These are phyloP conservation scores for Ceratorhiza oryzae-sativae DNA, from an alignment of 1,284 basidiomycete species.

Conservation along the genomic window DNA sequence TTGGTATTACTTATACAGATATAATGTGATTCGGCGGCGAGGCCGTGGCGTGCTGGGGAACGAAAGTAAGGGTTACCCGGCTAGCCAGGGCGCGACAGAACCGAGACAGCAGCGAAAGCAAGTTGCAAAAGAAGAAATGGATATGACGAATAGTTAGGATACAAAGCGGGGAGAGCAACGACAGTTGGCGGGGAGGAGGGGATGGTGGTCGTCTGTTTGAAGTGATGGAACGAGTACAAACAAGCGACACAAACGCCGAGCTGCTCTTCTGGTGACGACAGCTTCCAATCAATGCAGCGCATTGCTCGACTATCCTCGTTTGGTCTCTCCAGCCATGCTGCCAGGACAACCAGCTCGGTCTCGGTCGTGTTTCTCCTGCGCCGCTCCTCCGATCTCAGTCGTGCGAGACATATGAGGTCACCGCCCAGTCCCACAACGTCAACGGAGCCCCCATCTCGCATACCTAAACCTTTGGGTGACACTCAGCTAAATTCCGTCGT, in stretches of 20 bases:
- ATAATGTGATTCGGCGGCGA: slow-evolving; percentile 3
- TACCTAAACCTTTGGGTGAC: slow-evolving; percentile 2
- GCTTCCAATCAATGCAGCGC: slow-evolving; percentile 20
- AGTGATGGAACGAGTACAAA: slow-evolving; percentile 11
- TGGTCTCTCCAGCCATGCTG: not conserved
- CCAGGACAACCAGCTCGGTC: not conserved
- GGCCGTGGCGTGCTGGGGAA: slow-evolving; percentile 3
- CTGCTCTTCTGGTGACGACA: slow-evolving; percentile 1
- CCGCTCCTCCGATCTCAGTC: slow-evolving; percentile 11
- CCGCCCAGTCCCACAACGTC: slow-evolving; percentile 22
- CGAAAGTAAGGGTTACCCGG: slow-evolving; percentile 11
- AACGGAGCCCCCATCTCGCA: slow-evolving; percentile 32
- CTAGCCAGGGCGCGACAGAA: slow-evolving; percentile 13
- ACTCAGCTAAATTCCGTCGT: not conserved
- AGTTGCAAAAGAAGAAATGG: not conserved
- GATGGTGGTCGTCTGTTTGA: slow-evolving; percentile 32
- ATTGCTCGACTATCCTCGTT: not conserved
- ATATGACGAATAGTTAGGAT: not conserved
- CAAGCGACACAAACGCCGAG: slow-evolving; percentile 5
- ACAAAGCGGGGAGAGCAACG: slow-evolving; percentile 21
- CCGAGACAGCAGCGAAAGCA: not conserved
- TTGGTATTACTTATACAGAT: slow-evolving; percentile 36
- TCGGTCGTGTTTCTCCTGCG: slow-evolving; percentile 5
- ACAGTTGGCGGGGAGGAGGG: not conserved
- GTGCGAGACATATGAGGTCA: slow-evolving; percentile 23